Evolutionary conservation across 1,284 basidiomycete genomes (phyloP).

Genomic region (Cystobasidium slooffiae): DNA sequence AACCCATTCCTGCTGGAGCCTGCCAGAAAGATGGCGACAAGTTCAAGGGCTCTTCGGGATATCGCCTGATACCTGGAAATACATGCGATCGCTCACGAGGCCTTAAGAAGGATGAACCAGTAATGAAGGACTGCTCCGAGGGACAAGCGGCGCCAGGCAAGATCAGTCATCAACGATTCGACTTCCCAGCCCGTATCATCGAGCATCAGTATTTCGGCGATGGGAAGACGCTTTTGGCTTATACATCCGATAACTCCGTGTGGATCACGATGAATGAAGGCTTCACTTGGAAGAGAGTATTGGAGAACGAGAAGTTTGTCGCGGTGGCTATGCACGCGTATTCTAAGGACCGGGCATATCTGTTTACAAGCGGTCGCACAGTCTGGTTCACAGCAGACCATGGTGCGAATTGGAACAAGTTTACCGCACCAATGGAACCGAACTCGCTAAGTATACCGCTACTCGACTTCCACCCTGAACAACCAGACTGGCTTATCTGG

Average conservation of each 20-base stretch:
- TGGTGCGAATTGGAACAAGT: constrained; percentile 72
- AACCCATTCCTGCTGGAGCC: constrained; percentile 77
- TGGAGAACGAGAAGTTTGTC: constrained; percentile 69
- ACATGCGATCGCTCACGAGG: constrained; percentile 69
- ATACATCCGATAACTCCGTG: constrained; percentile 73
- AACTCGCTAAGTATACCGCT: constrained; percentile 78
- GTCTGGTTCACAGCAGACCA: constrained; percentile 80
- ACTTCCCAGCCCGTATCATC: constrained; percentile 69
- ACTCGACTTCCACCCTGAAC: constrained; percentile 82
- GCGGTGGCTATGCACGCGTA: constrained; percentile 85
- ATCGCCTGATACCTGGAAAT: constrained; percentile 89
- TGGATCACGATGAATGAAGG: constrained; percentile 97
- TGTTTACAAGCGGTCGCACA: constrained; percentile 71
- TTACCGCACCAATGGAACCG: constrained; percentile 69
- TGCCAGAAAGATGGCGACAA: constrained; percentile 69
- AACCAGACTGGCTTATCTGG: constrained; percentile 87
- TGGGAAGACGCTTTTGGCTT: constrained; percentile 81
- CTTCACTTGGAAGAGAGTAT: constrained; percentile 75
- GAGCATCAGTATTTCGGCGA: constrained; percentile 84
- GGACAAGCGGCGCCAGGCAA: constrained; percentile 41
- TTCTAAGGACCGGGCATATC: constrained; percentile 79
- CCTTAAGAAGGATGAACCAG: constrained; percentile 69
- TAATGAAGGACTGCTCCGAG: constrained; percentile 69
- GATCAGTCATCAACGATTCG: constrained; percentile 44
- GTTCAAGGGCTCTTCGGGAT: constrained; percentile 89